Evolutionary conservation across 306 rosid genomes (phyloP).

Genomic region (Quercus aquifolioides): DNA sequence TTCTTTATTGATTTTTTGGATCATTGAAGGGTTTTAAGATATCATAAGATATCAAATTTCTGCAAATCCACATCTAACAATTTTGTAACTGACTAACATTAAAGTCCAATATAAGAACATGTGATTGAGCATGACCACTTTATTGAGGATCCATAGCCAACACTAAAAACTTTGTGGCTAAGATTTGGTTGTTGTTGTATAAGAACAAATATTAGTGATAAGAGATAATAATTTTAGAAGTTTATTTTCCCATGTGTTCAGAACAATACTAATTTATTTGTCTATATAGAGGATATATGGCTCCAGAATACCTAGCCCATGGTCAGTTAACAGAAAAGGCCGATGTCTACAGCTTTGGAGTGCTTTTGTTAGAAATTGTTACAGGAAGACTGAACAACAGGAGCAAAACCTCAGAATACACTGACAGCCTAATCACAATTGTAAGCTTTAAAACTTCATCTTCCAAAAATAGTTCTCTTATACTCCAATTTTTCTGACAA

Average conservation of each 20-base stretch:
- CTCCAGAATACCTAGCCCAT: conserved; percentile 95
- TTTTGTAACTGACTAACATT: neutral
- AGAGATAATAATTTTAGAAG: neutral
- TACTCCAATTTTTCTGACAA: neutral
- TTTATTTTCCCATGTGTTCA: neutral
- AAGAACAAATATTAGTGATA: neutral
- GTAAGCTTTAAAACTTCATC: conserved; percentile 39
- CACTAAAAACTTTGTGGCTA: no score
- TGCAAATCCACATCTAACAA: neutral
- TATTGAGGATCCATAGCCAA: no score
- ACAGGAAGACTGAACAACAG: conserved; percentile 70
- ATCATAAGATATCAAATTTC: neutral
- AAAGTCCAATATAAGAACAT: neutral
- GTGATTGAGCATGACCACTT: no score
- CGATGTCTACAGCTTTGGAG: conserved; percentile 86
- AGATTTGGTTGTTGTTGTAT: no score
- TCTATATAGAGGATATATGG: conserved; percentile 77
- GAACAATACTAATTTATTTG: neutral
- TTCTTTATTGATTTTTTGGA: neutral
- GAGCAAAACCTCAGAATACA: conserved; percentile 63
- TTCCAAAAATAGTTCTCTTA: neutral
- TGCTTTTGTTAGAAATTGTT: conserved; percentile 71
- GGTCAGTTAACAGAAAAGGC: conserved; percentile 90
- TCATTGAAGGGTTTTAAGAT: neutral
- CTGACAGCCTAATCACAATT: conserved; percentile 64